These are phyloP conservation scores for Penicillium macrosclerotiorum DNA, from an alignment of 495 filamentous ascomycete species.

Conservation along the genomic window DNA sequence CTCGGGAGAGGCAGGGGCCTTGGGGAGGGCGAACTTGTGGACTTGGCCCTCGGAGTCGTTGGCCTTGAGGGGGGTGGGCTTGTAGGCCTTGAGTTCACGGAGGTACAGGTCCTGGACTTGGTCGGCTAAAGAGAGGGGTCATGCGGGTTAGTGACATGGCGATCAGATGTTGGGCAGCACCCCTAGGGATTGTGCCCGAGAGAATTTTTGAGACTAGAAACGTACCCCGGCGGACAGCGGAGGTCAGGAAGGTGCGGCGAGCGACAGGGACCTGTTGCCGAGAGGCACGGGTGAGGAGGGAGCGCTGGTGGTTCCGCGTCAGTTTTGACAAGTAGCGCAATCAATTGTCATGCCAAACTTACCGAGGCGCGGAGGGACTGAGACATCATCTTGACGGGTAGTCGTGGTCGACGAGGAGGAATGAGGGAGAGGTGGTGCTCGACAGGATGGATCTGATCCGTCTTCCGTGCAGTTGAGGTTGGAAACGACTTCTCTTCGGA, in stretches of 20 bases:
- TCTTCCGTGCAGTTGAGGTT: conserved; percentile 34
- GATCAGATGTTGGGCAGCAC: background rate
- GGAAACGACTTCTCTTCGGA: conserved; percentile 35
- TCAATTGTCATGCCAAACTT: conserved; percentile 26
- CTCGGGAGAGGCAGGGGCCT: conserved; percentile 81
- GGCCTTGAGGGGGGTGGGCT: conserved; percentile 77
- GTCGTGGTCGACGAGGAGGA: conserved; percentile 24
- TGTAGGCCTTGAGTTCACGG: conserved; percentile 89
- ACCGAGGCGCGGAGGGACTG: conserved; percentile 68
- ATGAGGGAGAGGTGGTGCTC: conserved; percentile 25
- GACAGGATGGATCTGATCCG: conserved; percentile 35
- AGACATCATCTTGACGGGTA: conserved; percentile 60
- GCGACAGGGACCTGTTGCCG: conserved; percentile 66
- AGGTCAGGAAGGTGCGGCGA: conserved; percentile 76
- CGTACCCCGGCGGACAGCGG: conserved; percentile 43
- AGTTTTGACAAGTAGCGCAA: conserved; percentile 13
- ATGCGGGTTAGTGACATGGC: conserved; percentile 16
- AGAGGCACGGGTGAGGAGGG: conserved; percentile 72
- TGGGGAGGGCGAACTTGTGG: conserved; percentile 77
- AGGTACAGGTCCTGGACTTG: conserved; percentile 97
- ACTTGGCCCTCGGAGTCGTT: conserved; percentile 87
- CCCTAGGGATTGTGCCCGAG: background rate
- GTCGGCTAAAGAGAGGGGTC: conserved; percentile 64
- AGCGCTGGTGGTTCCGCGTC: conserved; percentile 58
- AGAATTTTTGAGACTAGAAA: conserved; percentile 8